Evolutionary conservation across 176 grass and related monocot genomes (phyloP), one percentile per base, ranked within the genome.

Genomic region (Lolium rigidum): DNA sequence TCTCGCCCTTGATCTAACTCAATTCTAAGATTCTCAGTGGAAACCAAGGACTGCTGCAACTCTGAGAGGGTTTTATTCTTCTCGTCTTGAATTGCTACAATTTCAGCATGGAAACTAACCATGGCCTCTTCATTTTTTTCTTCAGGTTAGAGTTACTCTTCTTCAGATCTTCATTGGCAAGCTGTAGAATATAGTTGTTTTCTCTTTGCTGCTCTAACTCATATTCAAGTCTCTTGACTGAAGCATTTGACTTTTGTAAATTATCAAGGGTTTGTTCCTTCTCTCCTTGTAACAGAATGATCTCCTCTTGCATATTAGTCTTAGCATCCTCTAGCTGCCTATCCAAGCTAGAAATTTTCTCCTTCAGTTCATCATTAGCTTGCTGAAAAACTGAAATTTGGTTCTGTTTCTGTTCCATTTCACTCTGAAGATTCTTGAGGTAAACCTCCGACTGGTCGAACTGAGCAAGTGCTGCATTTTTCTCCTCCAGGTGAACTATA

Each of bases 11-110:
- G 59, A 21, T 87, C 85, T 77, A 93, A 68, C 54, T 90, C 85
- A 81, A 58, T 77, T 89, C 56, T 78, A 81, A 88, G 68, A 72
- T 88, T 89, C 24, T 95, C 85, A 49, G 91, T 78, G 67, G 26
- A 84, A 80, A 31, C 60, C 51, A 87, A 59, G 1, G 81, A 87
- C 51, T 80, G 81, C 41, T 87, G 76, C 41, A 91, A 67, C 13
- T 84, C 88, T 68, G 88, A 84, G 78, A 87, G 39, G 35, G 35
- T 9, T 67, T 90, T 84, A 52, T 76, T 81, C 67, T 91, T 91
- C 61, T 91, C 81, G 13, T 87, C 76, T 80, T 87, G 39, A 43
- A 80, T 56, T 60, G 50, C 58, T 80, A 46, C 66, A 75, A 87
- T 74, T 65, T 90, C 75, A 87, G 67, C 80, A 74, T 74, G 18